Evolutionary conservation across 2,329 filamentous ascomycete genomes (phyloP), one percentile per base, ranked within the genome.

Genomic region (Ceratocystis lukuohia): DNA sequence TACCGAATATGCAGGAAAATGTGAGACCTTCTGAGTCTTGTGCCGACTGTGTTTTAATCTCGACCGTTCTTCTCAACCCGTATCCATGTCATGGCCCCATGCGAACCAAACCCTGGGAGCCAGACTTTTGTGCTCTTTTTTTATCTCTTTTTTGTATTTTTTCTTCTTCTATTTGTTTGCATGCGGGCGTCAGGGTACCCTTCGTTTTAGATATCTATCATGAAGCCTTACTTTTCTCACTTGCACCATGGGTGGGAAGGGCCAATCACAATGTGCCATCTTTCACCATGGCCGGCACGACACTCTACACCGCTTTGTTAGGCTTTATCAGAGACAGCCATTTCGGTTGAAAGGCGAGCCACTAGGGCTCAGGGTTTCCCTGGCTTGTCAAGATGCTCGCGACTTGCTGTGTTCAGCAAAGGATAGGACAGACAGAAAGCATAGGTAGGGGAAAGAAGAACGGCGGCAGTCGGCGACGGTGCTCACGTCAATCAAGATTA

Each of bases 31-130:
- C 28, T n/a, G n/a, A 59, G 28, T 59, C 12, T 37, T 59, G 56
- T 37, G n/a, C 28, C 12, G 56, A 59, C 56, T n/a, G 56, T 59
- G 56, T 59, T 59, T 22, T 59, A 59, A 59, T 59, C 56, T 33
- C 56, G 17, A 17, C 56, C 56, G 28, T 59, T n/a, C 28, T 59
- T n/a, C 28, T 37, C 17, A 30, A n/a, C 15, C 28, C 28, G 28
- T 17, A 59, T 59, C 56, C 56, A n/a, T 59, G 56, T 59, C 28
- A 5, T n/a, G 28, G 48, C 48, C 48, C 56, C 25, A 37, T 33
- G 56, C 56, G n/a, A 59, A 37, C 56, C 56, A 33, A 28, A 59
- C 28, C 25, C 7, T 59, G 25, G 12, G 56, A 59, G 56, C 56
- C 56, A 59, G 56, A 59, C 56, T 59, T 59, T 59, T 15, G 37